These are phyloP conservation scores for Claviceps cyperi DNA, from an alignment of 2,329 filamentous ascomycete species.

Conservation along the genomic window DNA sequence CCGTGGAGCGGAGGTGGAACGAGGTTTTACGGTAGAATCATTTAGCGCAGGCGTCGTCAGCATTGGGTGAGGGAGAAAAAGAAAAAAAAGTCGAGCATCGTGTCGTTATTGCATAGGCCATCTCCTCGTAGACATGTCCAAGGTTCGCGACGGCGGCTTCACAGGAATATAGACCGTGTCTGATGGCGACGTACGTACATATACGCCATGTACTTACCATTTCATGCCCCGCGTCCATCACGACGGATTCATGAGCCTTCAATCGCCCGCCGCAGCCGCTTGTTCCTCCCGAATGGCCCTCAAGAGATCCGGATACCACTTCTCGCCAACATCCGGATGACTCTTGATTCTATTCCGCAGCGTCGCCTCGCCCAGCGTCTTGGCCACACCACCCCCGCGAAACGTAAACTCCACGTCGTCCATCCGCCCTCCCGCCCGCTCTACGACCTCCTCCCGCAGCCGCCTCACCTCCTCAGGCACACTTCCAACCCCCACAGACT, in stretches of 20 bases:
- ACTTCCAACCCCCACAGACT: constrained; percentile 37
- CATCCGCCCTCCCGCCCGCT: constrained; percentile 38
- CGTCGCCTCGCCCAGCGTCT: constrained; percentile 67
- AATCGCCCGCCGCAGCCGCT: constrained; percentile 17
- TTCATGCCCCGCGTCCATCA: constrained; percentile 7
- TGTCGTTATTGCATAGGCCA: no score
- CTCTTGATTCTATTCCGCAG: constrained; percentile 74
- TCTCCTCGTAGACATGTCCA: not conserved
- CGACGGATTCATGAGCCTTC: constrained; percentile 20
- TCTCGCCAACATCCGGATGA: constrained; percentile 73
- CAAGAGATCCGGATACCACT: constrained; percentile 58
- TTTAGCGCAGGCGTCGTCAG: constrained; percentile 6
- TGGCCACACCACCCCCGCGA: constrained; percentile 49
- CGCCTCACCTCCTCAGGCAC: constrained; percentile 49
- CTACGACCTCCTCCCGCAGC: constrained; percentile 45
- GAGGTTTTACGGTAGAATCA: not conserved
- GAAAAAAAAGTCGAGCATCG: not conserved
- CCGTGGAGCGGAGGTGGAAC: constrained; percentile 2
- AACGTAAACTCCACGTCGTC: constrained; percentile 86
- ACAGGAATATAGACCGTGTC: not conserved
- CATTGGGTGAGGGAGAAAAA: not conserved
- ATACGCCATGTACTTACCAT: not conserved
- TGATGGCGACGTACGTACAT: not conserved
- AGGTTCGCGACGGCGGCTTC: not conserved
- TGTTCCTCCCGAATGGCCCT: constrained; percentile 44